A percentile compares a stretch with the other conserved stretches of the same genome.
These are phyloP conservation scores for Aspergillus sclerotiicarbonarius DNA, from an alignment of 495 filamentous ascomycete genomes.

Conservation along the genomic window DNA sequence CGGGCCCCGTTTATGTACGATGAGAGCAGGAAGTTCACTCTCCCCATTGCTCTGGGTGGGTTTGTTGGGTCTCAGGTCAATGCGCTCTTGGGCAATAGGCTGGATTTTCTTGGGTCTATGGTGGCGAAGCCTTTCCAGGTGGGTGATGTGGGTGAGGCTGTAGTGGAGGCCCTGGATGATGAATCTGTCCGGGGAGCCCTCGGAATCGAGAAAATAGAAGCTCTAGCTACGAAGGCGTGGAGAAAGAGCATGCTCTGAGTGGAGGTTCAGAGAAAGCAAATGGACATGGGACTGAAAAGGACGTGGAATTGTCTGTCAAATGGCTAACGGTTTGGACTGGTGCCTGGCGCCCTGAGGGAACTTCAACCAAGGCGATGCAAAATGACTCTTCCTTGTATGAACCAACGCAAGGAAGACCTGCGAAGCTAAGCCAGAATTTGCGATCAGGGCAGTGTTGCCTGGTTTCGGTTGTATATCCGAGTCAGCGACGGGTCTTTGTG, in stretches of 20 bases:
- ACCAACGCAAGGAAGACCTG: neutral
- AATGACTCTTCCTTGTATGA: neutral
- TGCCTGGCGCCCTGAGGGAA: neutral
- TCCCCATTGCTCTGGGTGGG: conserved; percentile 76
- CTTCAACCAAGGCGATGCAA: neutral
- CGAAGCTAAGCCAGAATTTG: neutral
- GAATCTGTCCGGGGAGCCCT: conserved; percentile 66
- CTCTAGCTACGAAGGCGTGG: conserved; percentile 72
- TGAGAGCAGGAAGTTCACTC: conserved; percentile 71
- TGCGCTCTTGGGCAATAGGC: conserved; percentile 64
- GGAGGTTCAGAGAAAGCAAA: conserved; percentile 4
- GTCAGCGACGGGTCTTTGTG: neutral
- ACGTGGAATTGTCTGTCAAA: neutral
- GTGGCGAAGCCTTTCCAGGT: conserved; percentile 83
- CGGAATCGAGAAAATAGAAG: conserved; percentile 67
- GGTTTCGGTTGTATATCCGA: neutral
- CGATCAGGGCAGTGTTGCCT: neutral
- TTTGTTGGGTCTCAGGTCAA: conserved; percentile 70
- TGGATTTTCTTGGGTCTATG: conserved; percentile 73
- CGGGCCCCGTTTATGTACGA: conserved; percentile 90
- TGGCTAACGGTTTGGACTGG: neutral
- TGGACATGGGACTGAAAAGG: no score
- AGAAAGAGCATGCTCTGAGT: conserved; percentile 74
- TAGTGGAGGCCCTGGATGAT: conserved; percentile 76
- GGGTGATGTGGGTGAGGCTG: conserved; percentile 79